phyloP scores from a whole-genome alignment of 192 early-diverging fungal species.

The Umbelopsis isabellina region DNA sequence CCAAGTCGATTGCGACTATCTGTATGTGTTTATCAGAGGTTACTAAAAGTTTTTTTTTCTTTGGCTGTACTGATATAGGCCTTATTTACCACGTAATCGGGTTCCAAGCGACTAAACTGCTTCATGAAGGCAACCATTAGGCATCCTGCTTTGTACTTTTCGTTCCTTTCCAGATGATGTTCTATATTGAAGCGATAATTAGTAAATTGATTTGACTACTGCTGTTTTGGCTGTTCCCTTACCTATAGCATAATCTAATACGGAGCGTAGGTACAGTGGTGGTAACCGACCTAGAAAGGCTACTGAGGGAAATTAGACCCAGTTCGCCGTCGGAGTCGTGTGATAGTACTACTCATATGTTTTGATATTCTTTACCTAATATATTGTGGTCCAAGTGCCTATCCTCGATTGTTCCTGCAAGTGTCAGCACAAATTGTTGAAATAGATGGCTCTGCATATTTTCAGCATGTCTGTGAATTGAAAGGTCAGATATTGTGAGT shows the following conservation, averaged over 20 bases:
- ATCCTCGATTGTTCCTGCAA: background rate
- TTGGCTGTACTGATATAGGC: background rate
- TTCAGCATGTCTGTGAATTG: background rate
- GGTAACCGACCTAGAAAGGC: slow-evolving; percentile 1
- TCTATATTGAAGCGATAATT: background rate
- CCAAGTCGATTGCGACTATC: no score
- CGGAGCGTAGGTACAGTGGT: slow-evolving; percentile 1
- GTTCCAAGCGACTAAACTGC: background rate
- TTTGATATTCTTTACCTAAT: slow-evolving; percentile 5
- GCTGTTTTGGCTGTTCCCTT: background rate
- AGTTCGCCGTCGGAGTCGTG: no score
- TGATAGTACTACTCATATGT: background rate
- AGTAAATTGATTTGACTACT: background rate
- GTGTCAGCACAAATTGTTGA: background rate
- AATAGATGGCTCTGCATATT: slow-evolving; percentile 5
- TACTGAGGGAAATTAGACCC: background rate
- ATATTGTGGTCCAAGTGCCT: background rate
- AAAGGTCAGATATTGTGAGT: background rate
- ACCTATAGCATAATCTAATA: slow-evolving; percentile 18
- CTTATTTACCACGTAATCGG: background rate
- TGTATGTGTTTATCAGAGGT: no score
- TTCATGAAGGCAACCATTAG: slow-evolving; percentile 10
- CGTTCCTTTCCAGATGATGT: background rate
- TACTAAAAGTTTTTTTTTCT: background rate
- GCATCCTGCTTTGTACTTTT: background rate